phyloP scores from a whole-genome alignment of 805 yeast genomes.

The Zygoascus tannicola region DNA sequence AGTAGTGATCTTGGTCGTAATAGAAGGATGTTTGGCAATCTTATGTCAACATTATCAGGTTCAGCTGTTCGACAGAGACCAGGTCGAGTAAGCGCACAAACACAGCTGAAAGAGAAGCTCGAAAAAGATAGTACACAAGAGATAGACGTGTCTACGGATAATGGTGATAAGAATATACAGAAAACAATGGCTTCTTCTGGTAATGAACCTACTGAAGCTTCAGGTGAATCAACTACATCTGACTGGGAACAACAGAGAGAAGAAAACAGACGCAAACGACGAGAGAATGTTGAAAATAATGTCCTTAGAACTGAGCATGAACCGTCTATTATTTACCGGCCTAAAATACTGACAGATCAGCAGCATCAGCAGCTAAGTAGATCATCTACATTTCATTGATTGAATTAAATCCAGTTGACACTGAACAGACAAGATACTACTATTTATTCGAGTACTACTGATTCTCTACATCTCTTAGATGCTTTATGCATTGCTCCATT shows the following conservation, averaged over 20 bases:
- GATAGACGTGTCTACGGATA: too few species aligned
- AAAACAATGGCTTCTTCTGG: too few species aligned
- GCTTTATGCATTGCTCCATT: constrained; percentile 19
- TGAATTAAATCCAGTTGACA: background rate
- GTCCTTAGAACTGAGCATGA: constrained; percentile 7
- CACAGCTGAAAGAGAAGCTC: too few species aligned
- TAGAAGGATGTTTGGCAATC: constrained; percentile 14
- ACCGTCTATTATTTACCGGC: constrained; percentile 12
- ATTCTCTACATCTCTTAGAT: constrained; percentile 4
- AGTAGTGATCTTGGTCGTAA: constrained; percentile 5
- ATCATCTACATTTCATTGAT: too few species aligned
- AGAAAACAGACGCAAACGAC: constrained; percentile 7
- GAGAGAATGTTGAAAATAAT: constrained; percentile 4
- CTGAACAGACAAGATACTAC: background rate
- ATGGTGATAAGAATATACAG: too few species aligned
- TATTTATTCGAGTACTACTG: background rate
- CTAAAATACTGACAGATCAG: constrained; percentile 9
- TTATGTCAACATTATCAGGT: constrained; percentile 11
- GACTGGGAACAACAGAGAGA: constrained; percentile 5
- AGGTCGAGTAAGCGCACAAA: too few species aligned
- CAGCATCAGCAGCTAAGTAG: constrained; percentile 5
- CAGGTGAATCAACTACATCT: background rate
- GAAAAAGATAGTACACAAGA: too few species aligned
- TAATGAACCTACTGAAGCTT: background rate
- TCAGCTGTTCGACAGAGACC: background rate